These are phyloP conservation scores for Hemisphaericaspora nanyangensis DNA, from an alignment of 805 yeast genomes.

Conservation along the genomic window DNA sequence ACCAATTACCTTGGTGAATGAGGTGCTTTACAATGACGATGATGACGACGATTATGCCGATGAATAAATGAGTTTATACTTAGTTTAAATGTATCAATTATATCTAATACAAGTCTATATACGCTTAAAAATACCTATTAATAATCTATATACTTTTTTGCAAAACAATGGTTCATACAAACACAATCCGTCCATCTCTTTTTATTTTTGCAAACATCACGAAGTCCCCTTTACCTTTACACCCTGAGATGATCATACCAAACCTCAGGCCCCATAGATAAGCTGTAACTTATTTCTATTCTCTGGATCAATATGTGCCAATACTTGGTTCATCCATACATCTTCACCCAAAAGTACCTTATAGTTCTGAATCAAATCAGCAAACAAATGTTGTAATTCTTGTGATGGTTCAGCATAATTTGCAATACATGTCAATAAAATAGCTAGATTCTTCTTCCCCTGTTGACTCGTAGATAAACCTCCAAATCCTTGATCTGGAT, in stretches of 20 bases:
- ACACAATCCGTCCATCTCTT: not conserved
- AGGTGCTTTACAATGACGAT: constrained; percentile 47
- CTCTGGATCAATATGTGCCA: constrained; percentile 29
- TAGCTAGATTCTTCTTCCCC: constrained; percentile 45
- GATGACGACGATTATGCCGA: constrained; percentile 5
- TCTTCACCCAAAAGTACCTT: constrained; percentile 44
- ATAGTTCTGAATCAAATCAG: constrained; percentile 43
- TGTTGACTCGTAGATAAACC: constrained; percentile 37
- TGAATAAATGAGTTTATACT: not conserved
- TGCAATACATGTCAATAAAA: constrained; percentile 58
- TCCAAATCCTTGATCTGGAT: constrained; percentile 60
- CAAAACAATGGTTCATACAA: no score
- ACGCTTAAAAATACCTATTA: not conserved
- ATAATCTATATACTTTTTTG: not conserved
- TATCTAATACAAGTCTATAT: not conserved
- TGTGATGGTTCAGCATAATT: constrained; percentile 50
- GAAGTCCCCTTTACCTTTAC: no score
- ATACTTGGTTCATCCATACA: constrained; percentile 26
- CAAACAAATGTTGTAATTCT: constrained; percentile 41
- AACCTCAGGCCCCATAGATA: constrained; percentile 16
- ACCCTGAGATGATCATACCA: no score
- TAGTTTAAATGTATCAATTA: not conserved
- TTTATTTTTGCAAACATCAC: not conserved
- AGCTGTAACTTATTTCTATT: constrained; percentile 19
- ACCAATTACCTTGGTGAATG: constrained; percentile 67